Conservation (phyloP, 208 protist genomes). For the Acanthamoeba triangularis region DNA sequence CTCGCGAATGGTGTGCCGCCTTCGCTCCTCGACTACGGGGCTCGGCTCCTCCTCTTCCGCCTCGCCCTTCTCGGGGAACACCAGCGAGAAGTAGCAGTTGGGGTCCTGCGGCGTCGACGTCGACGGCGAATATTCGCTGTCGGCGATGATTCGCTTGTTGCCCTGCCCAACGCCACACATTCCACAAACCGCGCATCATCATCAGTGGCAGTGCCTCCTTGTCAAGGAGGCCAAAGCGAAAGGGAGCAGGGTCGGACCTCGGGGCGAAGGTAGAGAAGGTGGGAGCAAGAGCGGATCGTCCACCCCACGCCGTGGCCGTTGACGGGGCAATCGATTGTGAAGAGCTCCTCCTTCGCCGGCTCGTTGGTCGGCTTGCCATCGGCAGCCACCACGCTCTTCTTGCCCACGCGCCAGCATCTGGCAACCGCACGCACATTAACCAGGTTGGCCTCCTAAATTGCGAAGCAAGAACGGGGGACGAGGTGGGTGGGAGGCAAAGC, state of each 20-base stretch:
- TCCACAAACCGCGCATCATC: not conserved
- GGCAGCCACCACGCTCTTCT: slow-evolving; percentile 57
- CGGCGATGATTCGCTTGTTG: slow-evolving; percentile 26
- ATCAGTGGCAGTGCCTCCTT: too few relatives aligned
- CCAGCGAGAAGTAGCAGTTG: slow-evolving; percentile 50
- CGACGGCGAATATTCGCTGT: slow-evolving; percentile 47
- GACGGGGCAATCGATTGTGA: not conserved
- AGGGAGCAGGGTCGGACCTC: not conserved
- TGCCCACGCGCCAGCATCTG: slow-evolving; percentile 48
- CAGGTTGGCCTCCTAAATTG: not conserved
- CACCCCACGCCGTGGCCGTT: not conserved
- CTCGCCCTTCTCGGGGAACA: slow-evolving; percentile 47
- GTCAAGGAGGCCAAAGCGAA: not conserved
- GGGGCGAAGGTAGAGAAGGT: slow-evolving; percentile 5
- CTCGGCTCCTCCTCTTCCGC: not conserved
- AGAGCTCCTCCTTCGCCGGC: slow-evolving; percentile 34
- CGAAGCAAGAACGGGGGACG: not conserved
- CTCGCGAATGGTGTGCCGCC: slow-evolving; percentile 38
- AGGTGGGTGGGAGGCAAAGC: not conserved
- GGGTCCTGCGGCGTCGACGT: not conserved
- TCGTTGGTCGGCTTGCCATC: slow-evolving; percentile 24
- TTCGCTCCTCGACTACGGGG: not conserved
- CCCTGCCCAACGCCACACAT: not conserved
- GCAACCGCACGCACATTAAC: not conserved
- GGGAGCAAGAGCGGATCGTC: not conserved